These are phyloP conservation scores for Candida awuae DNA, from an alignment of 805 yeast species.

Conservation along the genomic window DNA sequence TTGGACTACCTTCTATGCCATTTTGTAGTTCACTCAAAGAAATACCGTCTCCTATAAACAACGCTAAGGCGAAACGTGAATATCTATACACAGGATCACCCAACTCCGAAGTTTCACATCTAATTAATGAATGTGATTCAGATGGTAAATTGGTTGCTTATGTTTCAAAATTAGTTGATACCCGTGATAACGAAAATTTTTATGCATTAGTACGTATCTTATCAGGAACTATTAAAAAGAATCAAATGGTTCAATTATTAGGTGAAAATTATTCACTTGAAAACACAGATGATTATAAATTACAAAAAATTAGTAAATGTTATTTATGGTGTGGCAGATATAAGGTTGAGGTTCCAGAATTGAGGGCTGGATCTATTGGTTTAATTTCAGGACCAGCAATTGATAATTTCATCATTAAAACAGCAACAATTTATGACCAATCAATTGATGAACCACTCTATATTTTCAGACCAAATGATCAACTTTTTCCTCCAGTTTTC, in stretches of 20 bases:
- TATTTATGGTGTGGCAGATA: slow-evolving; percentile 67
- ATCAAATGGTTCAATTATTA: slow-evolving; percentile 42
- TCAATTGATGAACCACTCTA: slow-evolving; percentile 19
- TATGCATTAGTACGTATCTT: slow-evolving; percentile 54
- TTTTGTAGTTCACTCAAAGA: slow-evolving; percentile 43
- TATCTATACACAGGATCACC: slow-evolving; percentile 26
- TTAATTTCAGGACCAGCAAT: slow-evolving; percentile 52
- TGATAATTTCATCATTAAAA: slow-evolving; percentile 45
- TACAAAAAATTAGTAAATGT: slow-evolving; percentile 35
- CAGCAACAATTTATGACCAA: slow-evolving; percentile 46
- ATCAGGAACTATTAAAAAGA: slow-evolving; percentile 48
- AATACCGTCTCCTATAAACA: slow-evolving; percentile 32
- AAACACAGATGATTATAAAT: slow-evolving; percentile 42
- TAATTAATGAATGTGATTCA: slow-evolving; percentile 28
- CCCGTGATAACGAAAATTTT: slow-evolving; percentile 43
- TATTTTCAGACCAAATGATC: slow-evolving; percentile 36
- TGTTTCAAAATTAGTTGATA: slow-evolving; percentile 50
- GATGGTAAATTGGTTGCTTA: slow-evolving; percentile 43
- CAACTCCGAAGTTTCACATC: slow-evolving; percentile 8
- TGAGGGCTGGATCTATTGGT: slow-evolving; percentile 55
- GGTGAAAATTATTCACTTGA: slow-evolving; percentile 48
- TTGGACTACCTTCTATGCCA: slow-evolving; percentile 40
- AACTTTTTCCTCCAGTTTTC: slow-evolving; percentile 50
- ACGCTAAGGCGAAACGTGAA: slow-evolving; percentile 22
- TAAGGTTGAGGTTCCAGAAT: slow-evolving; percentile 38